Evolutionary conservation across 2,329 filamentous ascomycete species (phyloP).

Genomic region (Colletotrichum agaves): DNA sequence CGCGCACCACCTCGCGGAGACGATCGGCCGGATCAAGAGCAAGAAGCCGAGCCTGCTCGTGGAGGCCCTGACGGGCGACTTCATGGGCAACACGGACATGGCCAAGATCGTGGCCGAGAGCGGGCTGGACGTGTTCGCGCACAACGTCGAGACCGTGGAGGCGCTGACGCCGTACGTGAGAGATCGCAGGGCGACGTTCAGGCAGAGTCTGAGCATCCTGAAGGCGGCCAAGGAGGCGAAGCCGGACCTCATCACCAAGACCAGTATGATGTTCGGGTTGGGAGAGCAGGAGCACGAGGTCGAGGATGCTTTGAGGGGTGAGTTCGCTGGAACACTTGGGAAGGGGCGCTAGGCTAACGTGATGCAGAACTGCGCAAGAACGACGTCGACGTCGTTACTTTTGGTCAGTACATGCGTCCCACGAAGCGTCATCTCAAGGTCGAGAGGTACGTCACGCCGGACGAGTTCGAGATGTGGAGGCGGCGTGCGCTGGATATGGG

Average conservation of each 20-base stretch:
- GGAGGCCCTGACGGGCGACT: constrained; percentile 89
- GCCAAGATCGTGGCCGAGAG: constrained; percentile 85
- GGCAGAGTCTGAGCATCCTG: constrained; percentile 84
- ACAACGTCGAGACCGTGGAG: constrained; percentile 97
- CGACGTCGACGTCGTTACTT: constrained; percentile 94
- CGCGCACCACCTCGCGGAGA: constrained; percentile 90
- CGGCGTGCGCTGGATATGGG: constrained; percentile 92
- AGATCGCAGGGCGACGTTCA: constrained; percentile 89
- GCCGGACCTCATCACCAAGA: constrained; percentile 93
- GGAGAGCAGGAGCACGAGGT: constrained; percentile 92
- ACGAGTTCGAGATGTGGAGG: constrained; percentile 91
- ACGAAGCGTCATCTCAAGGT: constrained; percentile 99
- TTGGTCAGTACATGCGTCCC: constrained; percentile 99
- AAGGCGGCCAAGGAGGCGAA: constrained; percentile 81
- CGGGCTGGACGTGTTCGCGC: constrained; percentile 94
- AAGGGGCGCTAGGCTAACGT: neutral
- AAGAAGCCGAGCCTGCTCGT: constrained; percentile 82
- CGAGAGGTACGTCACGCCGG: constrained; percentile 92
- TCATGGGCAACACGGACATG: constrained; percentile 85
- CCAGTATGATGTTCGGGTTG: constrained; percentile 94
- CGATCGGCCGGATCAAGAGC: constrained; percentile 91
- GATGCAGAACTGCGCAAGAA: constrained; percentile 70
- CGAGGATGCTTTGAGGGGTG: constrained; percentile 78
- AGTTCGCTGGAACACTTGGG: constrained; percentile 37
- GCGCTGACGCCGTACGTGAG: constrained; percentile 88